Conservation (phyloP, 1,284 basidiomycete species). For the Sporisorium graminicola region DNA sequence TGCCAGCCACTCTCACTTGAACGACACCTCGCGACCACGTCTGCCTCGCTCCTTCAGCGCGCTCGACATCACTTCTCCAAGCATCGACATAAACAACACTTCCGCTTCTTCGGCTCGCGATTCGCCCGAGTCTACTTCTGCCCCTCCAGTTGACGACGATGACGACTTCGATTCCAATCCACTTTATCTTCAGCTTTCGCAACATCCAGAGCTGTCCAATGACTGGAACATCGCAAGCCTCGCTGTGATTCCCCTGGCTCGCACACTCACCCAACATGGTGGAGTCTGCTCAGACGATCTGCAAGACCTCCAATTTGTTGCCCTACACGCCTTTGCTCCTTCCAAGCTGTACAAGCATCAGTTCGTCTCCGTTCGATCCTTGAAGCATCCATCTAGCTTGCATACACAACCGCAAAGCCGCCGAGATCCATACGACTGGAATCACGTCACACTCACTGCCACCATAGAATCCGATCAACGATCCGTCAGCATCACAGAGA, state of each 20-base stretch:
- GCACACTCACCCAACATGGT: constrained; percentile 11
- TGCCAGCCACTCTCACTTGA: constrained; percentile 6
- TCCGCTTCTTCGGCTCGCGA: neutral
- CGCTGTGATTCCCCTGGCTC: constrained; percentile 23
- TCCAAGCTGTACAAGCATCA: constrained; percentile 45
- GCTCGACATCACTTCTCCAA: constrained; percentile 14
- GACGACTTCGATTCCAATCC: constrained; percentile 39
- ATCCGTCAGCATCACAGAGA: constrained; percentile 30
- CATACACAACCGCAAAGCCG: neutral
- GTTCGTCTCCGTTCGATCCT: constrained; percentile 38
- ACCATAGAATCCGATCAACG: constrained; percentile 24
- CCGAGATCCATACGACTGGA: constrained; percentile 16
- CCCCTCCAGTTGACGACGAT: constrained; percentile 28
- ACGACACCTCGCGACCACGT: neutral
- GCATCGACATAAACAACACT: neutral
- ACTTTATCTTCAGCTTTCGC: constrained; percentile 29
- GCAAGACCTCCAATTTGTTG: constrained; percentile 20
- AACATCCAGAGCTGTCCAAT: constrained; percentile 7
- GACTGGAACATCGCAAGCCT: constrained; percentile 35
- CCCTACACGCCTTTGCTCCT: constrained; percentile 39
- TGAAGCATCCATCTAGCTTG: neutral
- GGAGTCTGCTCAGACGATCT: constrained; percentile 4
- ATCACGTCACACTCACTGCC: constrained; percentile 24
- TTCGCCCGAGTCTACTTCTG: constrained; percentile 1
- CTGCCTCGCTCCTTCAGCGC: constrained; percentile 32